Evolutionary conservation across 1,139 yeast genomes (phyloP).

Genomic region (Debaryomyces subglobosus): DNA sequence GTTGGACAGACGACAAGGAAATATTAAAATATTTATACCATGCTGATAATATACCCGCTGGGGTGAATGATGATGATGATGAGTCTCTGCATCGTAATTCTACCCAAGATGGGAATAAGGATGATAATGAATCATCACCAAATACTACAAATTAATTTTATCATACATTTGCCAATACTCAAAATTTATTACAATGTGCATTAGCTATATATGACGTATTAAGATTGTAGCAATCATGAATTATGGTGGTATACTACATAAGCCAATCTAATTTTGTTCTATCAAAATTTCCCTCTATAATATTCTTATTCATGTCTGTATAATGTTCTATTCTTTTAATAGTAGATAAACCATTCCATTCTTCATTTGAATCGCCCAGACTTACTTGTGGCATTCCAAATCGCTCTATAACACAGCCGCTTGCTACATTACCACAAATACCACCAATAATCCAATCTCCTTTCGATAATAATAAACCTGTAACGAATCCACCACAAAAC

Average conservation of each 20-base stretch:
- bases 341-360: constrained; percentile 59
- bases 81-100: constrained; percentile 8
- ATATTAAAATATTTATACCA: constrained; percentile 37
- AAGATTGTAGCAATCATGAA: neutral
- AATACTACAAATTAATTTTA: constrained; percentile 3
- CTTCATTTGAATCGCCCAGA: constrained; percentile 19
- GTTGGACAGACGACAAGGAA: constrained; percentile 53
- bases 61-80: neutral
- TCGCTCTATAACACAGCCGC: constrained; percentile 78
- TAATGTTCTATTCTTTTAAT: constrained; percentile 34
- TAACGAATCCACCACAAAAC: constrained; percentile 78
- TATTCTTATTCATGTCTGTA: constrained; percentile 8
- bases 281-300: neutral
- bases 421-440: constrained; percentile 72
- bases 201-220: neutral
- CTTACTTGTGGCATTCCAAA: constrained; percentile 64
- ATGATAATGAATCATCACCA: constrained; percentile 5
- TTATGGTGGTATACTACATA: neutral
- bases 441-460: constrained; percentile 60
- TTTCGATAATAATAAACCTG: constrained; percentile 53
- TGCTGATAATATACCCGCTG: constrained; percentile 23
- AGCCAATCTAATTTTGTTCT: constrained; percentile 9
- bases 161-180: neutral
- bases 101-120: constrained; percentile 6
- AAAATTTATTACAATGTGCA: neutral